Evolutionary conservation across 1,284 basidiomycete genomes (phyloP).

Genomic region (Ustilago curta): DNA sequence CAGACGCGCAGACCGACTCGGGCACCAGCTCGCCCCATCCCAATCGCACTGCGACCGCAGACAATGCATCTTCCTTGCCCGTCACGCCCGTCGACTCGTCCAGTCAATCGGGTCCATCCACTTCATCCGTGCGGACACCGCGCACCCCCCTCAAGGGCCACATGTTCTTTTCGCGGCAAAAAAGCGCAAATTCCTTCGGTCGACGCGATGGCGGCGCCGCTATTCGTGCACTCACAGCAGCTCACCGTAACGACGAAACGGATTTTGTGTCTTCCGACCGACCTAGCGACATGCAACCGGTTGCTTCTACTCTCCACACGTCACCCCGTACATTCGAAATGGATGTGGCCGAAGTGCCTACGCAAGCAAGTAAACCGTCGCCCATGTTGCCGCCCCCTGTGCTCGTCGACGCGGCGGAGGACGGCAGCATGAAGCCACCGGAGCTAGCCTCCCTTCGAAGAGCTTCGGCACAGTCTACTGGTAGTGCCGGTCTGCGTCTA

Average conservation of each 20-base stretch:
- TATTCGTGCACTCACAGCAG: slow-evolving; percentile 27
- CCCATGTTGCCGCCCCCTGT: slow-evolving; percentile 36
- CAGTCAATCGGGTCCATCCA: slow-evolving; percentile 27
- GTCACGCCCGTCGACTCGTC: slow-evolving; percentile 36
- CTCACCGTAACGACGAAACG: slow-evolving; percentile 19
- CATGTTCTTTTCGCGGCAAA: slow-evolving; percentile 43
- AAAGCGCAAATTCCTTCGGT: slow-evolving; percentile 36
- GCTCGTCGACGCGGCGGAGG: slow-evolving; percentile 13
- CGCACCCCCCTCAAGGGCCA: slow-evolving; percentile 45
- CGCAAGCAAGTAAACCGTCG: slow-evolving; percentile 10
- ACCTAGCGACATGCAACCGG: background rate
- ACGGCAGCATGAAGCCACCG: slow-evolving; percentile 33
- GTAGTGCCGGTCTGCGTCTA: slow-evolving; percentile 30
- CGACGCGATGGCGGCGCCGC: slow-evolving; percentile 32
- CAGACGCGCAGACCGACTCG: slow-evolving; percentile 26
- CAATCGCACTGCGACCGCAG: slow-evolving; percentile 4
- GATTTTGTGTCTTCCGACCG: slow-evolving; percentile 14
- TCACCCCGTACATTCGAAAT: slow-evolving; percentile 17
- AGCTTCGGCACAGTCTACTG: slow-evolving; percentile 29
- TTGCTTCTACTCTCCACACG: slow-evolving; percentile 7
- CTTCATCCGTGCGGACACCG: slow-evolving; percentile 29
- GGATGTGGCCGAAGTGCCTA: slow-evolving; percentile 7
- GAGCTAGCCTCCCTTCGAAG: slow-evolving; percentile 20
- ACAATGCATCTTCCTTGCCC: slow-evolving; percentile 20
- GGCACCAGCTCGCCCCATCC: slow-evolving; percentile 27